These are phyloP conservation scores for Penicillium ucsense DNA, from an alignment of 495 filamentous ascomycete genomes.

Conservation along the genomic window DNA sequence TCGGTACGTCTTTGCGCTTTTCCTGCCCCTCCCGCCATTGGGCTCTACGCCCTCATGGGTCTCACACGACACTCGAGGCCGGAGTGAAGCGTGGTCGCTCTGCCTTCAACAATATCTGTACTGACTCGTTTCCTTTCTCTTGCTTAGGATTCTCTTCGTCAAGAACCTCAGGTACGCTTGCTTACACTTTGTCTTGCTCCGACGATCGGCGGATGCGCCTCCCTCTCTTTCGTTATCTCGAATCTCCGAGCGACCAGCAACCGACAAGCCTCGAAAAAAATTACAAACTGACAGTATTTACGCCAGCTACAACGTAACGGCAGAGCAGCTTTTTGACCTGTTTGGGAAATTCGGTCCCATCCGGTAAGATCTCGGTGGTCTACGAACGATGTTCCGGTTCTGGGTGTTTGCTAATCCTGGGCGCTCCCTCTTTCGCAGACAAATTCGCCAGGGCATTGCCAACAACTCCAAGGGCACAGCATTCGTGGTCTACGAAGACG, in stretches of 20 bases:
- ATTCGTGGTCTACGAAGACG: constrained; percentile 98
- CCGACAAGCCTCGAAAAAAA: neutral
- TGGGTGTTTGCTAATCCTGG: neutral
- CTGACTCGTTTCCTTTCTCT: neutral
- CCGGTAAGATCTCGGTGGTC: constrained; percentile 47
- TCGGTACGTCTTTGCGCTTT: constrained; percentile 48
- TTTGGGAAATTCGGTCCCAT: constrained; percentile 93
- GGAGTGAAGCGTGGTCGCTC: too few relatives aligned
- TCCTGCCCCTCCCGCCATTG: constrained; percentile 23
- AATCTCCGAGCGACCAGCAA: neutral
- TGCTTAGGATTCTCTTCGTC: constrained; percentile 80
- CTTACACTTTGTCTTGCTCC: constrained; percentile 3
- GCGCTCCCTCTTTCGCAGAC: constrained; percentile 45
- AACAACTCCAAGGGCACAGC: constrained; percentile 96
- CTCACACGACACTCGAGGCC: too few relatives aligned
- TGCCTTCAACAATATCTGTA: too few relatives aligned
- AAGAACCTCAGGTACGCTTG: constrained; percentile 82
- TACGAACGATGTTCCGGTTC: neutral
- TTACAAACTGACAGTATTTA: neutral
- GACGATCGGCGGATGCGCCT: neutral
- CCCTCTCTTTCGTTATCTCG: neutral
- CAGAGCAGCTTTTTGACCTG: constrained; percentile 88
- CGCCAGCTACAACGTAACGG: constrained; percentile 83
- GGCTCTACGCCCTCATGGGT: neutral
- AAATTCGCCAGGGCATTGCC: constrained; percentile 97